phyloP scores from a whole-genome alignment of 2,329 filamentous ascomycete genomes.

The Macrophomina phaseolina region DNA sequence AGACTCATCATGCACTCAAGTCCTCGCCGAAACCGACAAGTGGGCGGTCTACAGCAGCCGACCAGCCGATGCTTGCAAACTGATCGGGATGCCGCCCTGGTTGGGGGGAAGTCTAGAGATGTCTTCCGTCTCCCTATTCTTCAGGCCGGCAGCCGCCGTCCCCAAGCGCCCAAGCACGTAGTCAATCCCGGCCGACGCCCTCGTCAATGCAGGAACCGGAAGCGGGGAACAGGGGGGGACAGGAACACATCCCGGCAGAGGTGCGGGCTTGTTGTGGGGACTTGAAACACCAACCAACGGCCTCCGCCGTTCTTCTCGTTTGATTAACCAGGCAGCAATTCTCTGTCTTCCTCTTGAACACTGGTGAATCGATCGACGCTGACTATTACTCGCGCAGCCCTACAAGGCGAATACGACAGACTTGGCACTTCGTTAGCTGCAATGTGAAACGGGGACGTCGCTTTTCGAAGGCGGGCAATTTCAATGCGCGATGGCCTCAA shows the following conservation, averaged over 20 bases:
- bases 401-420: slow-evolving; percentile 4
- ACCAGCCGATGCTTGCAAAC: background rate
- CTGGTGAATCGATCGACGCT: background rate
- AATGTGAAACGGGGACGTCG: background rate
- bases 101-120: background rate
- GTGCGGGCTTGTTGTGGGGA: slow-evolving; percentile 6
- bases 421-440: background rate
- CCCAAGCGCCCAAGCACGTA: background rate
- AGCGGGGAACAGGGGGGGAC: slow-evolving; percentile 8
- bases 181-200: background rate
- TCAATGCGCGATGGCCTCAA: background rate
- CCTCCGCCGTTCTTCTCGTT: background rate
- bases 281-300: slow-evolving; percentile 1
- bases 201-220: slow-evolving; percentile 18
- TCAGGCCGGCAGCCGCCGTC: slow-evolving; percentile 7
- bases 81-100: background rate
- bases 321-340: background rate
- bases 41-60: too few relatives aligned
- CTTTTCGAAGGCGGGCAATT: background rate
- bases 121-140: background rate
- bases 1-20: background rate
- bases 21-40: too few relatives aligned
- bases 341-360: background rate
- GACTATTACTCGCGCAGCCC: background rate
- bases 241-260: slow-evolving; percentile 5